Evolutionary conservation across 2,329 filamentous ascomycete species (phyloP).

Genomic region (Catunica adiposa): DNA sequence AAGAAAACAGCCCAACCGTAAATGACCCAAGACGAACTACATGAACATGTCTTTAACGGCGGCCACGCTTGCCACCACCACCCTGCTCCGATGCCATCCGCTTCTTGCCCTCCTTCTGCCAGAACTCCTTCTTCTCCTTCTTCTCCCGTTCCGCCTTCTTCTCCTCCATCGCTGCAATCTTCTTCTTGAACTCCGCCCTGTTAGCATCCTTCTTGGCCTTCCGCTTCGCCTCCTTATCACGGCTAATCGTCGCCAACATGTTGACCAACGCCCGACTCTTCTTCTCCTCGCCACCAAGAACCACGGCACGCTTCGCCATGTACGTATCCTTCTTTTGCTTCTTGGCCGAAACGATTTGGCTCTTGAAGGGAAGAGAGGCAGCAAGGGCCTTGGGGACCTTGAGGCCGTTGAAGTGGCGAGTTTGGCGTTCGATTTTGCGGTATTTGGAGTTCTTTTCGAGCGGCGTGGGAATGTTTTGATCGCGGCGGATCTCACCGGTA

Average conservation of each 20-base stretch:
- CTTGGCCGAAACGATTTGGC: slow-evolving; percentile 69
- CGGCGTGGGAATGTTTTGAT: slow-evolving; percentile 58
- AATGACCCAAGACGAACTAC: too few species aligned
- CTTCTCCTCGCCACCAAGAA: slow-evolving; percentile 73
- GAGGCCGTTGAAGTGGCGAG: slow-evolving; percentile 63
- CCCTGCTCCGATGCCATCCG: slow-evolving; percentile 29
- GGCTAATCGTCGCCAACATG: slow-evolving; percentile 77
- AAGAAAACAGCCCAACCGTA: background rate
- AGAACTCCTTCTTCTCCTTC: slow-evolving; percentile 82
- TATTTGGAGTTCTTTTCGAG: slow-evolving; percentile 74
- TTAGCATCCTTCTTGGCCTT: slow-evolving; percentile 76
- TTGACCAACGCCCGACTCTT: slow-evolving; percentile 78
- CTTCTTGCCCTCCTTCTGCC: slow-evolving; percentile 75
- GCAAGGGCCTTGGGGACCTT: slow-evolving; percentile 65
- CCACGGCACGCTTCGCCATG: slow-evolving; percentile 88
- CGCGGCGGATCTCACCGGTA: slow-evolving; percentile 77
- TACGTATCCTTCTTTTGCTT: slow-evolving; percentile 72
- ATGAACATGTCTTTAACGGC: slow-evolving; percentile 9
- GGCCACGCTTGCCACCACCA: slow-evolving; percentile 21
- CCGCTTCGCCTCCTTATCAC: slow-evolving; percentile 77
- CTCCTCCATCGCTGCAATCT: slow-evolving; percentile 66
- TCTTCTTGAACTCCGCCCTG: slow-evolving; percentile 62
- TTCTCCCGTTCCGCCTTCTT: slow-evolving; percentile 78
- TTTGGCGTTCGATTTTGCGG: slow-evolving; percentile 46
- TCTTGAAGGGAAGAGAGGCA: slow-evolving; percentile 77